Conservation (phyloP, 2,329 filamentous ascomycete genomes). For the Colletotrichum phormii region DNA sequence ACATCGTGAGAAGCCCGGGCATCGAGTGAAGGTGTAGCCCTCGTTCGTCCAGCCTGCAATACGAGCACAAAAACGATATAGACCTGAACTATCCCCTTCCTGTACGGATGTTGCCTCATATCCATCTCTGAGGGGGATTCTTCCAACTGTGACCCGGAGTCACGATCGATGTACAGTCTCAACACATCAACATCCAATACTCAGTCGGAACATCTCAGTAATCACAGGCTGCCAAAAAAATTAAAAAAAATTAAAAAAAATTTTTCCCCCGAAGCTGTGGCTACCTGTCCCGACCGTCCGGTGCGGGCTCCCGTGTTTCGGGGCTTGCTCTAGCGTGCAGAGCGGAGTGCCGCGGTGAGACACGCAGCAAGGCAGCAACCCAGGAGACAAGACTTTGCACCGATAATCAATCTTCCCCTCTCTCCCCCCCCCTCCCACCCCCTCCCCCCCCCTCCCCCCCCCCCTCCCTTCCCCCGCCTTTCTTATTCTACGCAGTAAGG, state of each 20-base stretch:
- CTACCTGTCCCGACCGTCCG: slow-evolving; percentile 2
- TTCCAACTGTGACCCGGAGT: background rate
- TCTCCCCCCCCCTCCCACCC: no score
- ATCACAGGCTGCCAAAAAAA: background rate
- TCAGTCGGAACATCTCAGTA: background rate
- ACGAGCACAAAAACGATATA: background rate
- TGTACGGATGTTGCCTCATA: background rate
- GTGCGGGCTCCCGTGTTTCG: slow-evolving; percentile 14
- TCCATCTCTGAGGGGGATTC: background rate
- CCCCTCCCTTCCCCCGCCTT: no score
- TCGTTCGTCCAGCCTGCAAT: background rate
- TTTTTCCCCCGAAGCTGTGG: background rate
- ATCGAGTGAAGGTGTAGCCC: background rate
- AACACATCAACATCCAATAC: background rate
- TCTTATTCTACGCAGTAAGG: no score
- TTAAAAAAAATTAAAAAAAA: no score
- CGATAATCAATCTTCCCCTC: no score
- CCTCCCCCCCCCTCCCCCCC: no score
- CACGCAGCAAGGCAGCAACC: background rate
- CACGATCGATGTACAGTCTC: background rate
- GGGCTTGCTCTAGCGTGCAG: background rate
- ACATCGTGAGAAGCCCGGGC: background rate
- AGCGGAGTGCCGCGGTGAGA: background rate
- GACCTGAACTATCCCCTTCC: background rate
- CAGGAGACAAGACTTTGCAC: background rate